Conservation (phyloP, 805 yeast genomes). For the Barnettozyma wickerhamii region DNA sequence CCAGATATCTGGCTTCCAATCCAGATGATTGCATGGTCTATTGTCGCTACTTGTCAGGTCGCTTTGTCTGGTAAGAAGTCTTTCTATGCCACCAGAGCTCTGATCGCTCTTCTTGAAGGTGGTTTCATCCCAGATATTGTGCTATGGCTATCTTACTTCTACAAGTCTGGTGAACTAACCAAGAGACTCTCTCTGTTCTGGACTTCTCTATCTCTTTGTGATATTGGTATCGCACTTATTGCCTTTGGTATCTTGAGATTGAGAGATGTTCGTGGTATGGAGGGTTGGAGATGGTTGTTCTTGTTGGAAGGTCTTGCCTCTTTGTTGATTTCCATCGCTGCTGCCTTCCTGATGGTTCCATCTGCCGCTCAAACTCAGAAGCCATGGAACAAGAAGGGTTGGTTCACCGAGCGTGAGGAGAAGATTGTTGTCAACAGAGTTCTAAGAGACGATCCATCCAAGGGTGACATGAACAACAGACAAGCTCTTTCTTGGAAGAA, state of each 20-base stretch:
- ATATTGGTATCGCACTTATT: slow-evolving; percentile 41
- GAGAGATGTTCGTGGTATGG: slow-evolving; percentile 40
- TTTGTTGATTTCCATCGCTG: slow-evolving; percentile 44
- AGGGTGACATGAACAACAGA: slow-evolving; percentile 63
- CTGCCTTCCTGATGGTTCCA: slow-evolving; percentile 50
- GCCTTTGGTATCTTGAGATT: slow-evolving; percentile 53
- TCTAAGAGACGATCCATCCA: slow-evolving; percentile 57
- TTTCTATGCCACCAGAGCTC: slow-evolving; percentile 43
- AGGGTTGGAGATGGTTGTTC: slow-evolving; percentile 67
- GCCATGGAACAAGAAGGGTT: slow-evolving; percentile 47
- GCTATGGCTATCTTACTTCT: slow-evolving; percentile 65
- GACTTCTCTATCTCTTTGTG: slow-evolving; percentile 47
- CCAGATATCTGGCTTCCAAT: slow-evolving; percentile 59
- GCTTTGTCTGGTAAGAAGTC: slow-evolving; percentile 36
- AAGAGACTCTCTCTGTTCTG: slow-evolving; percentile 58
- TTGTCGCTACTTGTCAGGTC: slow-evolving; percentile 50
- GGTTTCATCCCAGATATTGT: slow-evolving; percentile 63
- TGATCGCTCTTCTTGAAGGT: slow-evolving; percentile 55
- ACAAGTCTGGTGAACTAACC: slow-evolving; percentile 53
- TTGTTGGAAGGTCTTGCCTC: slow-evolving; percentile 60
- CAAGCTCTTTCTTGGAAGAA: slow-evolving; percentile 41
- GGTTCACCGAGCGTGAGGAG: slow-evolving; percentile 51
- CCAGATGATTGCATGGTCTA: slow-evolving; percentile 54
- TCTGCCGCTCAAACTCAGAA: slow-evolving; percentile 50
- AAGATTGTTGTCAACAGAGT: slow-evolving; percentile 54